phyloP scores from a whole-genome alignment of 768 basidiomycete species.

The Phaffia tasmanica region DNA sequence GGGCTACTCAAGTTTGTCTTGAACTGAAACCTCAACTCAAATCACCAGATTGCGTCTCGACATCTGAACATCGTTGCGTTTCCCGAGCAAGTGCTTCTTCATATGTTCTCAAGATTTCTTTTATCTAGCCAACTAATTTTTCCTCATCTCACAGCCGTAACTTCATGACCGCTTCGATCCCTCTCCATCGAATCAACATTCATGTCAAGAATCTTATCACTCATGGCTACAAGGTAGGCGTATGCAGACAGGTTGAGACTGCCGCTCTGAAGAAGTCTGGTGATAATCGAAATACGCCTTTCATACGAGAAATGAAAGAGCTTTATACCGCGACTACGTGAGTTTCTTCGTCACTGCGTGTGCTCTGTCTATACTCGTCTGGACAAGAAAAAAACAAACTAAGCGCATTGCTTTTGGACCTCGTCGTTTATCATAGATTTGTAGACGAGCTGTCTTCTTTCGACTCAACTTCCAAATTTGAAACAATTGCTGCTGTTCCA shows the following conservation, averaged over 20 bases:
- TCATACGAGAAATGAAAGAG: slow-evolving; percentile 48
- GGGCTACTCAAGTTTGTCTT: background rate
- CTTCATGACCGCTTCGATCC: slow-evolving; percentile 38
- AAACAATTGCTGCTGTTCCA: slow-evolving; percentile 38
- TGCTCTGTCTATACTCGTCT: background rate
- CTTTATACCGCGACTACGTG: slow-evolving; percentile 82
- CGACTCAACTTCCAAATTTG: slow-evolving; percentile 34
- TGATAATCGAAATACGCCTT: slow-evolving; percentile 38
- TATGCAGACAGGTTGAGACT: slow-evolving; percentile 38
- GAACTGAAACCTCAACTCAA: background rate
- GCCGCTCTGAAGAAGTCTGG: slow-evolving; percentile 38
- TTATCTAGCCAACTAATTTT: slow-evolving; percentile 28
- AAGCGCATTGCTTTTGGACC: background rate
- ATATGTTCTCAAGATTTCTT: background rate
- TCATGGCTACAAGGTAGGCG: slow-evolving; percentile 38
- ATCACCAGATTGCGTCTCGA: slow-evolving; percentile 31
- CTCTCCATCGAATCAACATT: slow-evolving; percentile 37
- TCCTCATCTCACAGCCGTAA: slow-evolving; percentile 31
- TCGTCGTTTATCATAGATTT: slow-evolving; percentile 46
- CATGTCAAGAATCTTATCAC: slow-evolving; percentile 36
- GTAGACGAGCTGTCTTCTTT: slow-evolving; percentile 51
- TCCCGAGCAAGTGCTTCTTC: background rate
- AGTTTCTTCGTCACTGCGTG: slow-evolving; percentile 37
- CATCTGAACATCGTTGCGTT: slow-evolving; percentile 34
- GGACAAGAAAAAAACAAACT: slow-evolving; percentile 7